Evolutionary conservation across 1,139 yeast genomes (phyloP).

Genomic region (Debaryomyces sp.): DNA sequence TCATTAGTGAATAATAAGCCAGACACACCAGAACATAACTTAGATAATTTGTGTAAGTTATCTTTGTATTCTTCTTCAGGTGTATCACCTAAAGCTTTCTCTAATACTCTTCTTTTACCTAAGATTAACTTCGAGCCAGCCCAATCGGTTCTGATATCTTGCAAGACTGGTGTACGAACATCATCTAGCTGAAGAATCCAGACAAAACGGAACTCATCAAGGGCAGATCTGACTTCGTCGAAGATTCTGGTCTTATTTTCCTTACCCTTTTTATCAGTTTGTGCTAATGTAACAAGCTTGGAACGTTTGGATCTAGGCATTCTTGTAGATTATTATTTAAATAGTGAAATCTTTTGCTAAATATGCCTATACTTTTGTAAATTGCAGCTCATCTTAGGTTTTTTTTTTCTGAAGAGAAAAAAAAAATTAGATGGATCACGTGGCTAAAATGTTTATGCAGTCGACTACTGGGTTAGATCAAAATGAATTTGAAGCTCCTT

Average conservation of each 20-base stretch:
- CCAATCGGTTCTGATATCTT: conserved; percentile 93
- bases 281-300: conserved; percentile 90
- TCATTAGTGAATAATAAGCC: conserved; percentile 91
- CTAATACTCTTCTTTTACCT: conserved; percentile 92
- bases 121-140: conserved; percentile 80
- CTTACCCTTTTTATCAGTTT: conserved; percentile 93
- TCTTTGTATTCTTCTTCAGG: conserved; percentile 90
- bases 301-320: conserved; percentile 98
- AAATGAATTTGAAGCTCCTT: conserved; percentile 10
- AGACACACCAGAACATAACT: conserved; percentile 66
- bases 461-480: background rate
- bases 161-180: conserved; percentile 94
- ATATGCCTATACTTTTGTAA: background rate
- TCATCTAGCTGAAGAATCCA: conserved; percentile 90
- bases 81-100: conserved; percentile 86
- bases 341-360: conserved; percentile 10
- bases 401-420: conserved; percentile 3
- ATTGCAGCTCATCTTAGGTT: conserved; percentile 7
- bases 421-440: conserved; percentile 1
- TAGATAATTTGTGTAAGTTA: conserved; percentile 70
- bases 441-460: background rate
- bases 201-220: conserved; percentile 74
- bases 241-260: conserved; percentile 90
- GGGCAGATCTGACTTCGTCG: conserved; percentile 81
- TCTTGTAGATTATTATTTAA: conserved; percentile 4